A percentile compares a stretch with the other conserved stretches of the same genome.
phyloP scores from a whole-genome alignment of 2,329 filamentous ascomycete species.

The Zalaria obscura region DNA sequence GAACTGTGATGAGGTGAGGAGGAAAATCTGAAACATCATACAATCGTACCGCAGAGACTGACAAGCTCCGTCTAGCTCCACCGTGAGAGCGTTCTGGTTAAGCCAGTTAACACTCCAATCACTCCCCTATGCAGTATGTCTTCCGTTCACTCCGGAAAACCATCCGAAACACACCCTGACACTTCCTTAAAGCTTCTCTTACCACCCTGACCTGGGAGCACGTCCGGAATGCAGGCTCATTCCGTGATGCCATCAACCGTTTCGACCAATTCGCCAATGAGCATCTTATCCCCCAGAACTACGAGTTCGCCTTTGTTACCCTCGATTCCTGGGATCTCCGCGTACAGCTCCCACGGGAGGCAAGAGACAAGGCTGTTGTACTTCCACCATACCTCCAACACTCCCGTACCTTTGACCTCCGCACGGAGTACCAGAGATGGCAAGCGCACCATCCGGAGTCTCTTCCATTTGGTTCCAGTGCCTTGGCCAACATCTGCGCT shows the following conservation, averaged over 20 bases:
- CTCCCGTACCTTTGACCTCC: slow-evolving; percentile 90
- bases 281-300: slow-evolving; percentile 76
- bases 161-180: slow-evolving; percentile 12
- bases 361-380: slow-evolving; percentile 94
- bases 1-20: slow-evolving; percentile 69
- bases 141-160: slow-evolving; percentile 6
- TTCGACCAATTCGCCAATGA: slow-evolving; percentile 91
- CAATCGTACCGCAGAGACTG: slow-evolving; percentile 3
- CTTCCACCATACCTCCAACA: slow-evolving; percentile 94
- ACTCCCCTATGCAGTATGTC: slow-evolving; percentile 96
- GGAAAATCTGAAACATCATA: background rate
- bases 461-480: slow-evolving; percentile 87
- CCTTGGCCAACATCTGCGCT: slow-evolving; percentile 93
- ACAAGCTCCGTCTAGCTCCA: slow-evolving; percentile 49
- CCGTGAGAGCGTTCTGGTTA: slow-evolving; percentile 91
- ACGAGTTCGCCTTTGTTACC: slow-evolving; percentile 96
- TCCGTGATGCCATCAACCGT: slow-evolving; percentile 89
- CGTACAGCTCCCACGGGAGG: slow-evolving; percentile 92
- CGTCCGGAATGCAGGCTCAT: slow-evolving; percentile 91
- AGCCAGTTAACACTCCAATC: slow-evolving; percentile 96
- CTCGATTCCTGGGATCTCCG: slow-evolving; percentile 97
- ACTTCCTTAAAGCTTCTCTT: slow-evolving; percentile 57
- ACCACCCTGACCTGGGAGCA: slow-evolving; percentile 99
- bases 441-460: slow-evolving; percentile 97
- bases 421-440: slow-evolving; percentile 96